phyloP scores from a whole-genome alignment of 352 stramenopile species.

The Globisporangium lucens region DNA sequence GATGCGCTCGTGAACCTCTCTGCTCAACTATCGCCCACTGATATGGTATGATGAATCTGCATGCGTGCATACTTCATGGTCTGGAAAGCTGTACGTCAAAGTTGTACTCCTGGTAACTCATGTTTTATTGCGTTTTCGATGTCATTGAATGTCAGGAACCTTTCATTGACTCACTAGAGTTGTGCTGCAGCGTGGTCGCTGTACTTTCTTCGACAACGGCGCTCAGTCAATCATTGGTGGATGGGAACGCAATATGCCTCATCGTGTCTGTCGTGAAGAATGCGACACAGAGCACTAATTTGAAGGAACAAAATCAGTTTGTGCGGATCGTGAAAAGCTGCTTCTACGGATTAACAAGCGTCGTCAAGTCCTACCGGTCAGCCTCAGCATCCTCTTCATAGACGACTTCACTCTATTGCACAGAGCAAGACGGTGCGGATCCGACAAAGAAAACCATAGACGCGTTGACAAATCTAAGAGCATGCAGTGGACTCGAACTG shows the following conservation, averaged over 20 bases:
- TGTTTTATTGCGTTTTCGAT: neutral
- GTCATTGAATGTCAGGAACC: conserved; percentile 21
- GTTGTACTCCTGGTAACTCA: neutral
- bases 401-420: neutral
- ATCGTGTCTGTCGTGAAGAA: conserved; percentile 25
- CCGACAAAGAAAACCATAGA: neutral
- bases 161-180: conserved; percentile 32
- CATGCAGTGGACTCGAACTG: conserved; percentile 18
- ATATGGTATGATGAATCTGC: conserved; percentile 13
- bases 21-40: conserved; percentile 9
- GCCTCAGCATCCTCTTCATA: neutral
- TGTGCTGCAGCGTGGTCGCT: conserved; percentile 33
- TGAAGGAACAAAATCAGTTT: conserved; percentile 24
- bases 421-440: neutral
- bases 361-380: conserved; percentile 15
- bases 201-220: conserved; percentile 24
- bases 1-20: conserved; percentile 21
- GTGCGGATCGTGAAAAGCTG: conserved; percentile 29
- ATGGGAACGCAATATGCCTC: conserved; percentile 18
- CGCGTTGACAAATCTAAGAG: conserved; percentile 1
- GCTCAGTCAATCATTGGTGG: conserved; percentile 10
- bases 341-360: conserved; percentile 23
- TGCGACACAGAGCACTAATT: conserved; percentile 22
- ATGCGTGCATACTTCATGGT: neutral
- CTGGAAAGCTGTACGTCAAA: neutral